phyloP scores from a whole-genome alignment of 1,139 yeast species.

The Meyerozyma sp. region DNA sequence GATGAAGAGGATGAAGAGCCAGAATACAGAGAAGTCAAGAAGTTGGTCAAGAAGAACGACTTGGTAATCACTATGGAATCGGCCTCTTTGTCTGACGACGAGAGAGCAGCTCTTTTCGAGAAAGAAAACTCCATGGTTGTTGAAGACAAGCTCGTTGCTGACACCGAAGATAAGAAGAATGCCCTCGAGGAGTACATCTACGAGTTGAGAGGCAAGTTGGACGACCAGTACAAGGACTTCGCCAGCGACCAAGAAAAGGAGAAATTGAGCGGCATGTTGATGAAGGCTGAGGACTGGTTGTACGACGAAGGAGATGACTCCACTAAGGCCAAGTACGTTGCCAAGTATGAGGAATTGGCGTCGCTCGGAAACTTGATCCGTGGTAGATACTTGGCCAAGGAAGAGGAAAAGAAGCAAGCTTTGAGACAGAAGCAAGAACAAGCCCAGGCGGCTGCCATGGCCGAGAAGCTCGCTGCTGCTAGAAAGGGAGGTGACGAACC shows the following conservation, averaged over 20 bases:
- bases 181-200: conserved; percentile 97
- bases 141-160: conserved; percentile 95
- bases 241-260: conserved; percentile 89
- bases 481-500: conserved; percentile 35
- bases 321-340: conserved; percentile 93
- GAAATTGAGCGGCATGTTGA: conserved; percentile 65
- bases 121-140: conserved; percentile 77
- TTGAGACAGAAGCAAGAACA: conserved; percentile 85
- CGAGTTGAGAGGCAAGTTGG: conserved; percentile 95
- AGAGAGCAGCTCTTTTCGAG: conserved; percentile 64
- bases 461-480: conserved; percentile 85
- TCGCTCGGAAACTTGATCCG: conserved; percentile 90
- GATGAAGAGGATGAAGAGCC: conserved; percentile 57
- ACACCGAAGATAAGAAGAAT: conserved; percentile 98
- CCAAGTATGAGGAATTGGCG: conserved; percentile 96
- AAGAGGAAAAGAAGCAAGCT: conserved; percentile 93
- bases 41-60: conserved; percentile 87
- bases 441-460: conserved; percentile 78
- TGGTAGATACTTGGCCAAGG: conserved; percentile 91
- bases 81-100: conserved; percentile 57
- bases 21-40: conserved; percentile 85
- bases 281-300: conserved; percentile 95
- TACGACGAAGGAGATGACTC: conserved; percentile 97
- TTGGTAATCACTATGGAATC: conserved; percentile 54
- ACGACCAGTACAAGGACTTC: conserved; percentile 82